Evolutionary conservation across 2,329 filamentous ascomycete genomes (phyloP).

Genomic region (Colletotrichum eremochloae): DNA sequence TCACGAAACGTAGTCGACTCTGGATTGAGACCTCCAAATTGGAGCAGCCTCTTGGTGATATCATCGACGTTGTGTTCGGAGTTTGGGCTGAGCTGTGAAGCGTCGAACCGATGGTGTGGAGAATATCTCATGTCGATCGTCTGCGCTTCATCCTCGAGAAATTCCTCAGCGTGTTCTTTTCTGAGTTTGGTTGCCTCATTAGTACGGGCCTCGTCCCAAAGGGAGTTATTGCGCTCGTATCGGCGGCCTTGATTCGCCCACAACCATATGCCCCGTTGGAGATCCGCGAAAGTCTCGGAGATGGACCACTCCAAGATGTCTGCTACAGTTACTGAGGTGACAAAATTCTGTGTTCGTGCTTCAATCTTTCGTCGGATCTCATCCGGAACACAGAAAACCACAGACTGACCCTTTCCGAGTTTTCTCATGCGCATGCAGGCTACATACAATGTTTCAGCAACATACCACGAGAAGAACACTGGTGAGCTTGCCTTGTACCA

Average conservation of each 20-base stretch:
- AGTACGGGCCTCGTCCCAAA: conserved; percentile 48
- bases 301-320: conserved; percentile 74
- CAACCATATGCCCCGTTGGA: conserved; percentile 64
- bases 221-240: conserved; percentile 56
- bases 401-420: conserved; percentile 74
- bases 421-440: conserved; percentile 81
- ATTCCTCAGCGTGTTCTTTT: conserved; percentile 51
- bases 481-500: conserved; percentile 71
- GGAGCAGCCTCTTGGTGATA: conserved; percentile 49
- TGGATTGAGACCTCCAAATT: conserved; percentile 52
- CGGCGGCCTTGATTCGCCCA: conserved; percentile 73
- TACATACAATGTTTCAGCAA: conserved; percentile 50
- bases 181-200: conserved; percentile 41
- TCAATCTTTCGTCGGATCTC: conserved; percentile 71
- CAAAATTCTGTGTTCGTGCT: background rate
- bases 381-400: conserved; percentile 70
- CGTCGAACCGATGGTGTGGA: conserved; percentile 38
- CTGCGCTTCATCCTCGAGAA: conserved; percentile 69
- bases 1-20: conserved; percentile 63
- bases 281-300: conserved; percentile 65
- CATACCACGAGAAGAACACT: too few relatives aligned
- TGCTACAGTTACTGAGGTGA: conserved; percentile 56
- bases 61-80: background rate
- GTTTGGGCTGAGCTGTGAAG: background rate
- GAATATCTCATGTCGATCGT: conserved; percentile 66